Evolutionary conservation across 495 filamentous ascomycete species (phyloP), one percentile per base, ranked within the genome.

Genomic region (Oidiodendron maius): DNA sequence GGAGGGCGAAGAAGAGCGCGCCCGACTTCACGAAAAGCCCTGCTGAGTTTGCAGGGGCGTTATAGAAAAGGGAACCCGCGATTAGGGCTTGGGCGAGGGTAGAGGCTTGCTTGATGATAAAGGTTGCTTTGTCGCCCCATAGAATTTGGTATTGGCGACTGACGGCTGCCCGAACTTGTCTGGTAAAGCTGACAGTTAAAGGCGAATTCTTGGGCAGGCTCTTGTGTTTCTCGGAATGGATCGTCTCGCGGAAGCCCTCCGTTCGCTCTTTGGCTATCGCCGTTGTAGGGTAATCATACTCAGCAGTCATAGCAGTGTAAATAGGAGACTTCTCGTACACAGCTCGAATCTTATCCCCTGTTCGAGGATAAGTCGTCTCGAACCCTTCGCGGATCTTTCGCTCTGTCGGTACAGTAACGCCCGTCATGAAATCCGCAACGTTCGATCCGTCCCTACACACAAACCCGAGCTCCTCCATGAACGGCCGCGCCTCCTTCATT

Each of bases 51-150:
- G 62, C 58, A 57, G 81, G 88, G 11, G 91, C 61, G 55, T 93
- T 82, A 67, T 82, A 91, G 69, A 95, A 96, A 36, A 95, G 77
- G 52, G 78, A 86, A 12, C 83, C 77, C 49, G 93, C 76, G 61
- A 95, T 83, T 20, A 96, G 66, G 12, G 86, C 73, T 55, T 87
- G 82, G 62, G 88, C 83, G 23, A 87, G 51, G 34, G 86, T 78
- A 36, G 78, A 78, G 17, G 71, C 66, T 51, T 79, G 78, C 59
- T 82, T 81, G 63, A 81, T 81, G 53, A 76, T 58, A 35, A 81
- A 73, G 10, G 75, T 76, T 0, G 75, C 70, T 56, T 77, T 79
- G 57, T 83, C 74, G 40, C 78, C 78, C 75, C 72, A 77, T 17
- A 80, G 55, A 23, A 81, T 73, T 55, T 80, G 77, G 43, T 78